These are phyloP conservation scores for Mycosarcoma mackinlayi DNA, from an alignment of 1,284 basidiomycete species.

Conservation along the genomic window DNA sequence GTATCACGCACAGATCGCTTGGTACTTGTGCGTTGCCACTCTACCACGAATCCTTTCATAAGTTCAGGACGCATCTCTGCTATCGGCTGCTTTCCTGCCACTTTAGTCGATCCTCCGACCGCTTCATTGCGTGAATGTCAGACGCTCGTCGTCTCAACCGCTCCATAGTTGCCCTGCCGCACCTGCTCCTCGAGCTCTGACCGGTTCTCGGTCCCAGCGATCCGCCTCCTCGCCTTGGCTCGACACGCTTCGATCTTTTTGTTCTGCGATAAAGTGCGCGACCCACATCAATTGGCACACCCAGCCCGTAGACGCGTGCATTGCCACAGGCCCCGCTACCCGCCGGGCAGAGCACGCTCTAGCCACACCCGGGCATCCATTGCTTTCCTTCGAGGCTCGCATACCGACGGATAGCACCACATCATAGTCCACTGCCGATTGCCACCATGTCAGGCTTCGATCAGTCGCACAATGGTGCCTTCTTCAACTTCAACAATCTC, in stretches of 20 bases:
- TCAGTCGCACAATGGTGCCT: conserved; percentile 39
- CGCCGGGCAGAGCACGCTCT: neutral
- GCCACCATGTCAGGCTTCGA: conserved; percentile 52
- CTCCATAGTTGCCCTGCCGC: neutral
- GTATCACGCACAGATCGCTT: conserved; percentile 6
- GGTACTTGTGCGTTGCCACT: neutral
- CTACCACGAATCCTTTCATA: neutral
- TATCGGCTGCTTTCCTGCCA: neutral
- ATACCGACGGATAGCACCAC: too few species aligned
- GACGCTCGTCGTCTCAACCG: neutral
- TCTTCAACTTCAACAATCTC: conserved; percentile 52
- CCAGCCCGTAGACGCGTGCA: neutral
- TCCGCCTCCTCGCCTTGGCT: neutral
- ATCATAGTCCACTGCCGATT: neutral
- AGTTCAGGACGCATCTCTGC: neutral
- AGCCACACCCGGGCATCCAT: conserved; percentile 2
- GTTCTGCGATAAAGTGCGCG: too few species aligned
- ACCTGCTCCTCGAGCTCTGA: conserved; percentile 20
- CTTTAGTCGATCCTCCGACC: neutral
- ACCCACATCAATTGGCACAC: neutral
- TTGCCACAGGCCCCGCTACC: neutral
- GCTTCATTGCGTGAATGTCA: conserved; percentile 16
- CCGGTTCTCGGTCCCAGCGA: neutral
- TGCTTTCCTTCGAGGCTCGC: too few species aligned
- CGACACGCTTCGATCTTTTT: too few species aligned